Evolutionary conservation across 1,284 basidiomycete species (phyloP).

Genomic region (Puccinia novopanici): DNA sequence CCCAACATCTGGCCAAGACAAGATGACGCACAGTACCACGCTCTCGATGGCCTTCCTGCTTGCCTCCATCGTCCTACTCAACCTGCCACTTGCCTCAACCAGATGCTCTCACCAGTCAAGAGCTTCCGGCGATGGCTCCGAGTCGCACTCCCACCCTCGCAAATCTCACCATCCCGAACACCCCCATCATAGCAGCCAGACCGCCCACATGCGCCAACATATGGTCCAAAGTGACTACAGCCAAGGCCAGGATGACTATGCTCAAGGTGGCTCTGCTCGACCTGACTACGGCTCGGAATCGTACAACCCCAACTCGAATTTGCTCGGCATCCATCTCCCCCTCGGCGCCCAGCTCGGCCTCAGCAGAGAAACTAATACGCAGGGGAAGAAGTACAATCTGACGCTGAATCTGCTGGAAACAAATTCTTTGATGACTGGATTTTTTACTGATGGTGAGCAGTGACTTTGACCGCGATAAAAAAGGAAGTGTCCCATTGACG

Average conservation of each 20-base stretch:
- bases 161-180: too few relatives aligned
- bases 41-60: not conserved
- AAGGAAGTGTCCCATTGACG: not conserved
- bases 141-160: too few relatives aligned
- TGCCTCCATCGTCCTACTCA: not conserved
- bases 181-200: not conserved
- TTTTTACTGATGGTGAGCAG: constrained; percentile 42
- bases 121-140: not conserved
- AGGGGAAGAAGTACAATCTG: constrained; percentile 16
- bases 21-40: not conserved
- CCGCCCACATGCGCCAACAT: not conserved
- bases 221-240: not conserved
- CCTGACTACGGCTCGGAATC: not conserved
- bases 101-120: not conserved
- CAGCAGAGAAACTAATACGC: not conserved
- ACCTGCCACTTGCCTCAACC: not conserved
- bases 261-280: too few relatives aligned
- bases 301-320: constrained; percentile 17
- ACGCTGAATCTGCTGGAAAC: constrained; percentile 23
- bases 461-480: not conserved
- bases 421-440: constrained; percentile 51
- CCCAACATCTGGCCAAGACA: not conserved
- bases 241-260: too few relatives aligned
- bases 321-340: not conserved
- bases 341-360: not conserved